A percentile compares a stretch with the other conserved stretches of the same genome.
phyloP scores from a whole-genome alignment of 495 filamentous ascomycete species.

The Peziza echinospora region DNA sequence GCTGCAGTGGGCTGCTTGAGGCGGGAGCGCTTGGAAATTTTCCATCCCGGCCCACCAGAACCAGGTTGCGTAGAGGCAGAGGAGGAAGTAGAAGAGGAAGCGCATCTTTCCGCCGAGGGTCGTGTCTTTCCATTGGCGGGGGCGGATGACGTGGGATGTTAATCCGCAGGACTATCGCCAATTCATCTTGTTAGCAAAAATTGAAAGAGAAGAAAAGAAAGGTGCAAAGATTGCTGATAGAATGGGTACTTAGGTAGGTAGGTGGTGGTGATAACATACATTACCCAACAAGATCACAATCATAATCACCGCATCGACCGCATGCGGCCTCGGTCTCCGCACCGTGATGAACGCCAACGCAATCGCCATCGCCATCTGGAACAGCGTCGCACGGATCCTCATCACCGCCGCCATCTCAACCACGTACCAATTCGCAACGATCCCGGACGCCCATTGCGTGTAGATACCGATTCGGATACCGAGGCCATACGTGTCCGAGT shows the following conservation, averaged over 20 bases:
- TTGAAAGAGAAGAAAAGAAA: too few relatives aligned
- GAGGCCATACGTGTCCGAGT: conserved; percentile 21
- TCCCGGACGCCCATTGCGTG: conserved; percentile 18
- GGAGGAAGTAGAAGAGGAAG: conserved; percentile 13
- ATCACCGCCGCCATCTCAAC: conserved; percentile 14
- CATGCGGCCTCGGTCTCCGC: conserved; percentile 3
- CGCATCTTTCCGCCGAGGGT: conserved; percentile 15
- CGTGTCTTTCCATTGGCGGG: conserved; percentile 9
- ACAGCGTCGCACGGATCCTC: conserved; percentile 2
- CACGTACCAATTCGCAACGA: conserved; percentile 16
- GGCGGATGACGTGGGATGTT: background rate
- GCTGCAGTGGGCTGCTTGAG: background rate
- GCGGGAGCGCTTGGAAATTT: background rate
- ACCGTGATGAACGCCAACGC: conserved; percentile 11
- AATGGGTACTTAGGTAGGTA: too few relatives aligned
- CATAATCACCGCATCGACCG: conserved; percentile 11
- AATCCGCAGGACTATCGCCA: background rate
- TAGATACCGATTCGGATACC: conserved; percentile 23
- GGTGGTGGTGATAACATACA: conserved; percentile 1
- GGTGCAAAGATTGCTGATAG: too few relatives aligned
- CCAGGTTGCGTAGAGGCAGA: conserved; percentile 9
- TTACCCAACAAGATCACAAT: conserved; percentile 15
- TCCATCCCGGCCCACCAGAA: conserved; percentile 14
- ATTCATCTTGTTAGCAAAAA: too few relatives aligned
- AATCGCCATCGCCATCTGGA: conserved; percentile 15